Conservation (phyloP, 495 filamentous ascomycete genomes). For the Lichenothelia convexa region DNA sequence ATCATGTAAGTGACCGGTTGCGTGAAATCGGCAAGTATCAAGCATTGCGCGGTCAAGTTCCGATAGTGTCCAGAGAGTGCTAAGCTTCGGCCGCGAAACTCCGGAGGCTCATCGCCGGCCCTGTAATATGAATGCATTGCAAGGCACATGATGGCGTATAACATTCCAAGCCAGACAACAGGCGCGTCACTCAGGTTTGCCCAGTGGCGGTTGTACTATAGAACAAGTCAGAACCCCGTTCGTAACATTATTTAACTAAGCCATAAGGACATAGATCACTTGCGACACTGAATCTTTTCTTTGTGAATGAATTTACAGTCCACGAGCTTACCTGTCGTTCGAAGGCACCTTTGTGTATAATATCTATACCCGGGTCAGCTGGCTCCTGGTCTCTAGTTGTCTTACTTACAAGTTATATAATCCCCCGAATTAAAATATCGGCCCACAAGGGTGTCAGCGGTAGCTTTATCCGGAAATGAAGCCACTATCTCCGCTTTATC, state of each 20-base stretch:
- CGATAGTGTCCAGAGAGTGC: slow-evolving; percentile 66
- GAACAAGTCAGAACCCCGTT: neutral
- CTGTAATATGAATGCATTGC: slow-evolving; percentile 82
- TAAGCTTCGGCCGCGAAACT: slow-evolving; percentile 35
- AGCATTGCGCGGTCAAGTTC: slow-evolving; percentile 65
- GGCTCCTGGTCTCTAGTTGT: neutral
- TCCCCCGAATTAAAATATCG: slow-evolving; percentile 58
- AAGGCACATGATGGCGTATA: slow-evolving; percentile 74
- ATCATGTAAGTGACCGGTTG: slow-evolving; percentile 71
- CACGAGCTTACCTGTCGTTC: slow-evolving; percentile 29
- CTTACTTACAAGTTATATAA: slow-evolving; percentile 44
- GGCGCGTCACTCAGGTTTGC: slow-evolving; percentile 60
- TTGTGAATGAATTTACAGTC: neutral
- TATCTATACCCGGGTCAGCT: slow-evolving; percentile 27
- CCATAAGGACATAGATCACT: no score
- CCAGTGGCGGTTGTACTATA: slow-evolving; percentile 72
- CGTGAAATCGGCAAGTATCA: slow-evolving; percentile 76
- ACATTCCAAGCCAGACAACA: slow-evolving; percentile 75
- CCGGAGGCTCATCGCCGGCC: slow-evolving; percentile 79
- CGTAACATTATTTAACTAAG: neutral
- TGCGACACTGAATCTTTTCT: no score
- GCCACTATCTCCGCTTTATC: slow-evolving; percentile 58
- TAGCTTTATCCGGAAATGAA: slow-evolving; percentile 60
- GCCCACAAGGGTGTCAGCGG: slow-evolving; percentile 55
- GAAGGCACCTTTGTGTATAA: slow-evolving; percentile 76